phyloP scores from a whole-genome alignment of 2,329 filamentous ascomycete species.

The Aspergillus versicolor region DNA sequence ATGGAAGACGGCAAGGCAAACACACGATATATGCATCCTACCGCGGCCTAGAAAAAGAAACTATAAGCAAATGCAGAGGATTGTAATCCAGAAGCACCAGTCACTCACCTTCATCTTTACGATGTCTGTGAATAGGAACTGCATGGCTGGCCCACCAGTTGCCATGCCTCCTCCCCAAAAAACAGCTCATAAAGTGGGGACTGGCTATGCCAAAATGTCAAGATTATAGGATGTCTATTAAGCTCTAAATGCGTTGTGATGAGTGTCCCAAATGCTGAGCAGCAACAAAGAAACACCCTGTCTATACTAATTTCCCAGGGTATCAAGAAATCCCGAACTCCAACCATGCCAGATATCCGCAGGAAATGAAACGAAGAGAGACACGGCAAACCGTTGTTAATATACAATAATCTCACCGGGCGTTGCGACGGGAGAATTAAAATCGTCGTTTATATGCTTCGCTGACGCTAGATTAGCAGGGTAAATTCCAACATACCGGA shows the following conservation, averaged over 20 bases:
- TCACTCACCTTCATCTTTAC: neutral
- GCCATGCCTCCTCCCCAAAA: neutral
- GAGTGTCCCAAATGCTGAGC: constrained; percentile 11
- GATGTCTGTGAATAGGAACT: neutral
- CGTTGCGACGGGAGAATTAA: neutral
- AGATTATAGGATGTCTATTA: constrained; percentile 15
- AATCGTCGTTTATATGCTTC: constrained; percentile 1
- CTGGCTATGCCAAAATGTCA: neutral
- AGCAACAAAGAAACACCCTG: constrained; percentile 12
- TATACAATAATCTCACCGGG: neutral
- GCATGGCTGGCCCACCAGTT: neutral
- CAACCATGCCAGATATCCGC: constrained; percentile 16
- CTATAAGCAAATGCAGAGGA: neutral
- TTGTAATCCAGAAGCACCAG: neutral
- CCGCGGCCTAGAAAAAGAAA: neutral
- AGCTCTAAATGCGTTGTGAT: constrained; percentile 12
- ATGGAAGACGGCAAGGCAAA: neutral
- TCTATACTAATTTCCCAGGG: constrained; percentile 21
- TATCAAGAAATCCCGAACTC: constrained; percentile 28
- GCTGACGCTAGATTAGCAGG: neutral
- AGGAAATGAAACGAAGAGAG: constrained; percentile 4
- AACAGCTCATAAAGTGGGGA: neutral
- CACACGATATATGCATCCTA: neutral
- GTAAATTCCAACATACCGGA: neutral
- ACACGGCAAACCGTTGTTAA: constrained; percentile 1